Conservation (phyloP, 768 basidiomycete species). For the Amanita exitialis region DNA sequence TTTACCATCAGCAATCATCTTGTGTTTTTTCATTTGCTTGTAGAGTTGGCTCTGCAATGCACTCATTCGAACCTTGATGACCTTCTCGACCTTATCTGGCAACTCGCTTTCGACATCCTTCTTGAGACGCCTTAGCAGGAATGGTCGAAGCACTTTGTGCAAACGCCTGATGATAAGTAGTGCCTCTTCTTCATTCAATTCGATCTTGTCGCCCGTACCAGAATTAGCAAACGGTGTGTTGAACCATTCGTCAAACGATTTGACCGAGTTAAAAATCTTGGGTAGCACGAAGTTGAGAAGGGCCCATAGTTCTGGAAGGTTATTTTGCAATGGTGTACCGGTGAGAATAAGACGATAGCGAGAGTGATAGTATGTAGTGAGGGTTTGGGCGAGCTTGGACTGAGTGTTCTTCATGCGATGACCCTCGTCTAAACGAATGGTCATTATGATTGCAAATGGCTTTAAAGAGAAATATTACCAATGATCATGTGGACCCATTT, state of each 20-base stretch:
- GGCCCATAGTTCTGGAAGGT: conserved; percentile 92
- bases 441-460: conserved; percentile 2
- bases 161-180: conserved; percentile 92
- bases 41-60: conserved; percentile 87
- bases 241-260: conserved; percentile 99
- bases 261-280: conserved; percentile 97
- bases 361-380: conserved; percentile 88
- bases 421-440: conserved; percentile 61
- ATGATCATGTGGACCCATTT: conserved; percentile 99
- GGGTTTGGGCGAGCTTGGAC: conserved; percentile 77
- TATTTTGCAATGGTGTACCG: conserved; percentile 94
- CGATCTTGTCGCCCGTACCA: conserved; percentile 96
- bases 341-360: conserved; percentile 91
- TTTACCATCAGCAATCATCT: conserved; percentile 87
- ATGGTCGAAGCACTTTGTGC: conserved; percentile 93
- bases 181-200: conserved; percentile 99
- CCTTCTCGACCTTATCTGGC: conserved; percentile 96
- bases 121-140: conserved; percentile 87
- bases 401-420: conserved; percentile 98
- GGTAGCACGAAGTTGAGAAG: conserved; percentile 92
- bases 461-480: conserved; percentile 28
- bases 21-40: conserved; percentile 97
- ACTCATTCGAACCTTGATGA: conserved; percentile 94
- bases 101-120: conserved; percentile 95
- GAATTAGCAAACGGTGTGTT: conserved; percentile 99